Conservation (phyloP, 305 asterid species). For the Fraxinus platypoda region DNA sequence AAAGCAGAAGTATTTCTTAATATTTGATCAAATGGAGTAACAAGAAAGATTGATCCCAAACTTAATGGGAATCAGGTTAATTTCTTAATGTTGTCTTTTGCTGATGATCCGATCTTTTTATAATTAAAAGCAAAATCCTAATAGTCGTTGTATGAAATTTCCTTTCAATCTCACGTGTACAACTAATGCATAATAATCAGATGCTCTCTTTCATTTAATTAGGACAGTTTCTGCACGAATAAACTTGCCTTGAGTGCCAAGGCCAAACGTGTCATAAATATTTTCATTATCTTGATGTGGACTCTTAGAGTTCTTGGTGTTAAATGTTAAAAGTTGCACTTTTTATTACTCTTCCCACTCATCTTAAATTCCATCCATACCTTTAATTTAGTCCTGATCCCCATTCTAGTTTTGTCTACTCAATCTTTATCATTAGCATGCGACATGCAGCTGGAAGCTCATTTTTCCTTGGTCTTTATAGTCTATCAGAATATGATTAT, state of each 20-base stretch:
- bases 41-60: not conserved
- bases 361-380: not conserved
- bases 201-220: not conserved
- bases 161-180: not conserved
- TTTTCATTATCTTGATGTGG: not conserved
- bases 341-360: too few relatives aligned
- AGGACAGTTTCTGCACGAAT: not conserved
- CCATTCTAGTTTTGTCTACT: conserved; percentile 9
- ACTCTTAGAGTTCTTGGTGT: not conserved
- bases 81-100: not conserved
- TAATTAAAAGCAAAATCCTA: not conserved
- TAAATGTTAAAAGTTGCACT: not conserved
- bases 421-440: not conserved
- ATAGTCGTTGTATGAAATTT: not conserved
- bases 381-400: conserved; percentile 8
- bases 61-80: not conserved
- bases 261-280: not conserved
- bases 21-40: not conserved
- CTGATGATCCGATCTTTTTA: not conserved
- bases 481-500: not conserved
- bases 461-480: not conserved
- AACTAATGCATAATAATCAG: not conserved
- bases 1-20: not conserved
- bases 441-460: not conserved
- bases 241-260: not conserved